phyloP scores from a whole-genome alignment of 768 basidiomycete species.

The Ramaria sp. region DNA sequence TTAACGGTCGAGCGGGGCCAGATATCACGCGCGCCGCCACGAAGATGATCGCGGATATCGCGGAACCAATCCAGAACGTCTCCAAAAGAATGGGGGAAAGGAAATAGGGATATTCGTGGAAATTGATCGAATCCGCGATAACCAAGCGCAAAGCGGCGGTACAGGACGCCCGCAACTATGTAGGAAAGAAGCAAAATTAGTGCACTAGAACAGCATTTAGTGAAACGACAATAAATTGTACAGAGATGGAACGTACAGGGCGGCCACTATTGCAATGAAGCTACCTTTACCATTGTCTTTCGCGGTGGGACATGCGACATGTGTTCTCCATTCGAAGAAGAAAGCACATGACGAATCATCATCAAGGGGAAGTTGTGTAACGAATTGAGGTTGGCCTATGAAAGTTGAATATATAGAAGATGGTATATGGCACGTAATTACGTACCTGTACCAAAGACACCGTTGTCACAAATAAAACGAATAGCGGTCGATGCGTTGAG shows the following conservation, averaged over 20 bases:
- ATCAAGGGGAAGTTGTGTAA: slow-evolving; percentile 60
- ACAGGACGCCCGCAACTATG: slow-evolving; percentile 56
- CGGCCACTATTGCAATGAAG: slow-evolving; percentile 50
- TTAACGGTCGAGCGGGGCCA: slow-evolving; percentile 3
- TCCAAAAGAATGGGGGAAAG: neutral
- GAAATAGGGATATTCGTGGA: slow-evolving; percentile 26
- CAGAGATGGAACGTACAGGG: slow-evolving; percentile 11
- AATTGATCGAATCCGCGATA: slow-evolving; percentile 64
- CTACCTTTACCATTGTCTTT: slow-evolving; percentile 44
- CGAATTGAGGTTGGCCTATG: slow-evolving; percentile 39
- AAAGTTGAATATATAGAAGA: neutral
- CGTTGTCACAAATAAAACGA: slow-evolving; percentile 67
- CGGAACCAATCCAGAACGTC: slow-evolving; percentile 6
- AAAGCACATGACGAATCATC: slow-evolving; percentile 64
- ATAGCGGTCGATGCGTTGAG: slow-evolving; percentile 54
- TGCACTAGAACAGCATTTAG: slow-evolving; percentile 26
- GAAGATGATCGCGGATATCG: slow-evolving; percentile 8
- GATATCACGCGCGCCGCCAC: slow-evolving; percentile 4
- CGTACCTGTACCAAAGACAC: slow-evolving; percentile 43
- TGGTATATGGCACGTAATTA: neutral
- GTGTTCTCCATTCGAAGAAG: slow-evolving; percentile 76
- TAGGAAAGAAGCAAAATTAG: slow-evolving; percentile 51
- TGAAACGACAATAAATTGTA: neutral
- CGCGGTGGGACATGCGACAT: slow-evolving; percentile 69
- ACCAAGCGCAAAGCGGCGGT: slow-evolving; percentile 68